A percentile compares a stretch with the other conserved stretches of the same genome.
These are phyloP conservation scores for Lactifluus rugatus DNA, from an alignment of 768 basidiomycete genomes.

Conservation along the genomic window DNA sequence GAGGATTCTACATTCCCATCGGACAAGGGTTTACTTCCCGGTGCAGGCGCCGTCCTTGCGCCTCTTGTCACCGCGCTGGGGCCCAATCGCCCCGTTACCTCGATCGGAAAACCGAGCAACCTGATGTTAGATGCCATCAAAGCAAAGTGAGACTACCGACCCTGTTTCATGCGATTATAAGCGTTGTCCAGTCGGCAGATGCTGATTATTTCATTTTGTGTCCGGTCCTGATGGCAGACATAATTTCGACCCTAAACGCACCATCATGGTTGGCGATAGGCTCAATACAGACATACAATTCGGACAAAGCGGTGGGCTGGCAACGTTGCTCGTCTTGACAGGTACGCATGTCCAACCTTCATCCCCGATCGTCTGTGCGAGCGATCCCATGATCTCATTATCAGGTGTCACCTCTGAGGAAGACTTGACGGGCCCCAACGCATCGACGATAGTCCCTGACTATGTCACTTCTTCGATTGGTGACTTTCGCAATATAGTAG, in stretches of 20 bases:
- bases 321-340: conserved; percentile 88
- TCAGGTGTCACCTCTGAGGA: conserved; percentile 69
- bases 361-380: background rate
- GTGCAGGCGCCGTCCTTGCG: conserved; percentile 76
- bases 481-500: conserved; percentile 43
- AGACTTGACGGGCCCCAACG: conserved; percentile 61
- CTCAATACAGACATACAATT: conserved; percentile 94
- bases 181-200: conserved; percentile 3
- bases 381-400: background rate
- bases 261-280: conserved; percentile 95
- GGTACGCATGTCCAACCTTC: conserved; percentile 36
- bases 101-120: conserved; percentile 83
- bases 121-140: conserved; percentile 93
- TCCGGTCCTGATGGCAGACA: conserved; percentile 40
- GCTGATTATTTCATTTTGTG: background rate
- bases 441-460: conserved; percentile 68
- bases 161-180: background rate
- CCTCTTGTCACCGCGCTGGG: conserved; percentile 68
- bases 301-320: conserved; percentile 74
- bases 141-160: conserved; percentile 41
- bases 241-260: conserved; percentile 72
- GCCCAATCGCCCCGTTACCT: conserved; percentile 46
- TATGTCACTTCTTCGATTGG: conserved; percentile 76
- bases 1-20: conserved; percentile 87
- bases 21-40: conserved; percentile 65